Percentiles rank a stretch among this genome's conserved stretches.
These are phyloP conservation scores for Stemphylium vesicarium DNA, from an alignment of 2,329 filamentous ascomycete species.

Conservation along the genomic window DNA sequence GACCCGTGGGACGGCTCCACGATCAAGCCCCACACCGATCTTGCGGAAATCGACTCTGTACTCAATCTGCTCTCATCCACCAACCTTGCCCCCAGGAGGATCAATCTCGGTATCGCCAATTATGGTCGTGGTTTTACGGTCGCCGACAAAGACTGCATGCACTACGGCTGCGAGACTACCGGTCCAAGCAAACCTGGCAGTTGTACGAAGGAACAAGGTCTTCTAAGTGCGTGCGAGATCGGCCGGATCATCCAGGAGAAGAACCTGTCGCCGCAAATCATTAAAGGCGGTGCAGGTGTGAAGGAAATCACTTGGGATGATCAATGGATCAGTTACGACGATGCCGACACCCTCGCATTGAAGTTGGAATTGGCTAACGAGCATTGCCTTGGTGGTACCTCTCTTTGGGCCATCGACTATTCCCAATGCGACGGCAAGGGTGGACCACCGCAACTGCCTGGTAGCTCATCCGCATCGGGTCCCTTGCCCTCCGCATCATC, in stretches of 20 bases:
- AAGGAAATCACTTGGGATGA: conserved; percentile 45
- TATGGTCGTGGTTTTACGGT: conserved; percentile 52
- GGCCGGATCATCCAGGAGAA: conserved; percentile 32
- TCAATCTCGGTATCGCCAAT: conserved; percentile 56
- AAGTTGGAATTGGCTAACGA: conserved; percentile 28
- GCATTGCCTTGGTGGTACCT: conserved; percentile 33
- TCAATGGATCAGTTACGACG: conserved; percentile 53
- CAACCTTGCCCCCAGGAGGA: conserved; percentile 49
- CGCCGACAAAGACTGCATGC: conserved; percentile 22
- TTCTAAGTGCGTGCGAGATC: conserved; percentile 49
- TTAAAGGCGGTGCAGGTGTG: conserved; percentile 38
- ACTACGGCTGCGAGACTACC: conserved; percentile 29
- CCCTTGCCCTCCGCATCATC: not conserved
- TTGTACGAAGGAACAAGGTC: conserved; percentile 40
- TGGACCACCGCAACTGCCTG: not conserved
- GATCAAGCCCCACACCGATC: conserved; percentile 53
- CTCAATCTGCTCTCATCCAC: conserved; percentile 57
- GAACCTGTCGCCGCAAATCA: conserved; percentile 25
- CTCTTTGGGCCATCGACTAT: conserved; percentile 32
- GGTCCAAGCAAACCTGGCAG: conserved; percentile 22
- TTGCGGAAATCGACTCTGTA: conserved; percentile 54
- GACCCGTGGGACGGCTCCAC: conserved; percentile 28
- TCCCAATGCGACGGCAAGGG: conserved; percentile 10
- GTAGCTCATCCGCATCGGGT: not conserved
- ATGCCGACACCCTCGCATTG: conserved; percentile 37